Base-by-base conservation (phyloP, 169 alveolate genomes). In the Eimeria zaria region DNA sequence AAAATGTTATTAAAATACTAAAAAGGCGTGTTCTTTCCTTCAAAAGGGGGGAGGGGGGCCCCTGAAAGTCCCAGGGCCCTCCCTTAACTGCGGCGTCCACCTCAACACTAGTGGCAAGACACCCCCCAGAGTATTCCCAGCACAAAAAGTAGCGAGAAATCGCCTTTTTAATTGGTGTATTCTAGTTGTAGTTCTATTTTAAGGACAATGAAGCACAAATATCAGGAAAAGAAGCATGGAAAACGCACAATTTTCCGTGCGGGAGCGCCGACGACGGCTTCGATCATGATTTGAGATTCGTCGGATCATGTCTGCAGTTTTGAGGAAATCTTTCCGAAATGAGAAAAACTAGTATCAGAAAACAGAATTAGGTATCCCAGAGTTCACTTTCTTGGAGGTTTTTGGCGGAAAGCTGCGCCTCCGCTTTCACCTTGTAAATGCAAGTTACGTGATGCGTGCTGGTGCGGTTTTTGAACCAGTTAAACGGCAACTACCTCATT, bases 181-280 rank as follows among this genome's bases (percentile, higher is more conserved):
- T 33, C 20, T 27, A 41, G 30, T 39, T 11, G 55, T 16, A 71
- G 30, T 6, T 41, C 0, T 39, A 71, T 71, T 39, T 71, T 71
- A 6, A 18, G 36, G 81, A 41, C 81, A 39, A 71, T 71, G 51
- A 4, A 27, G 53, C 53, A 39, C 16, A 41, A 71, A 20, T 71
- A 18, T 18, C 18, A 1, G 20, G 33, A 16, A 33, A 22, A 18
- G 53, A 18, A 71, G 16, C 55, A 39, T 71, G 81, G n/a, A 71
- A 71, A 71, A 3, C 33, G 30, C 1, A 14, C 20, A 39, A 1
- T n/a, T 18, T 33, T 71, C 53, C 48, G 55, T 53, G 51, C 36
- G 81, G n/a, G 81, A 27, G 81, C 81, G 81, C 81, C 81, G 81
- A 71, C 81, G 81, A 71, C 81, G 81, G 53, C 53, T 71, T 71